These are phyloP conservation scores for Venturia oleaginea DNA, from an alignment of 2,329 filamentous ascomycete species.

Conservation along the genomic window DNA sequence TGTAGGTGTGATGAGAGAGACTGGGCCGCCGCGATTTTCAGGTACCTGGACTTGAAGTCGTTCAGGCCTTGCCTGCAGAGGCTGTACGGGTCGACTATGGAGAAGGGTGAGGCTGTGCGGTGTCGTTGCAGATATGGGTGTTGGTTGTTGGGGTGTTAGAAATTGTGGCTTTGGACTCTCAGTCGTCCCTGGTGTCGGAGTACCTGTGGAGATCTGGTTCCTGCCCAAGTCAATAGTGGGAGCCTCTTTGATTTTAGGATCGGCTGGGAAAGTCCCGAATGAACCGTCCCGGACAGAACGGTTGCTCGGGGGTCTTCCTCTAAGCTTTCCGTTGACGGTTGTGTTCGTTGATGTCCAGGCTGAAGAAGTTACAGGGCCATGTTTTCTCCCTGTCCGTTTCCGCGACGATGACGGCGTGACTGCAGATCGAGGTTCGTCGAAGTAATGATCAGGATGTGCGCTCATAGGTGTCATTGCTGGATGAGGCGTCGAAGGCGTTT, in stretches of 20 bases:
- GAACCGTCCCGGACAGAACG: constrained; percentile 56
- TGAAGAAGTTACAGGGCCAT: constrained; percentile 82
- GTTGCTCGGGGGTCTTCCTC: constrained; percentile 72
- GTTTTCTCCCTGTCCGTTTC: constrained; percentile 51
- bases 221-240: constrained; percentile 37
- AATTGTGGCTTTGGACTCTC: constrained; percentile 25
- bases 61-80: constrained; percentile 32
- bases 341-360: constrained; percentile 68
- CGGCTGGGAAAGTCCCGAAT: constrained; percentile 60
- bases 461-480: constrained; percentile 64
- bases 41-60: constrained; percentile 55
- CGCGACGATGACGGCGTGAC: constrained; percentile 51
- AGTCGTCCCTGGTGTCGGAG: constrained; percentile 19
- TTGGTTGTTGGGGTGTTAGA: constrained; percentile 27
- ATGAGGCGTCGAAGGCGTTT: constrained; percentile 59
- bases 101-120: constrained; percentile 21
- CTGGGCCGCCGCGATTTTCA: constrained; percentile 47
- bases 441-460: constrained; percentile 37
- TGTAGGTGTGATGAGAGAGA: constrained; percentile 53
- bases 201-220: constrained; percentile 28
- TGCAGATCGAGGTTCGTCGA: constrained; percentile 63
- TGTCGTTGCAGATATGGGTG: constrained; percentile 29
- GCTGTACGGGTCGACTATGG: neutral
- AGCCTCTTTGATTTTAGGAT: constrained; percentile 41
- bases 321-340: constrained; percentile 57